Evolutionary conservation across 116 monocot genomes (phyloP).

Genomic region (Cymodocea nodosa): DNA sequence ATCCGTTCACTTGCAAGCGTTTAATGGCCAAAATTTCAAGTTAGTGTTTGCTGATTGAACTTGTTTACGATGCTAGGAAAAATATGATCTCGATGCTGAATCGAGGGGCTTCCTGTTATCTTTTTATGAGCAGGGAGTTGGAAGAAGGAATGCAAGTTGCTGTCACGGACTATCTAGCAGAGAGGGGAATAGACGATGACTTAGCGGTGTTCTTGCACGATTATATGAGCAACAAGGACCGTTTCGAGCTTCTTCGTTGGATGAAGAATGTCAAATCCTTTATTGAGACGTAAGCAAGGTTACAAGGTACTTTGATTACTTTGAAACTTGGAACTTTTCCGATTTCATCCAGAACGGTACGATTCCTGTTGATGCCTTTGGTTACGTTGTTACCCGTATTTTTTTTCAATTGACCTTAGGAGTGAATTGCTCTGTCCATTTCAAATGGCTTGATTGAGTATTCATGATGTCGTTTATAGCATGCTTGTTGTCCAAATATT

Average conservation of each 20-base stretch:
- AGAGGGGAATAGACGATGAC: conserved; percentile 64
- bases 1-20: conserved; percentile 9
- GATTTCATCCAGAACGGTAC: too few relatives aligned
- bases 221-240: conserved; percentile 59
- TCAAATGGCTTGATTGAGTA: too few relatives aligned
- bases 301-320: not conserved
- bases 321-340: too few relatives aligned
- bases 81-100: not conserved
- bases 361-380: too few relatives aligned
- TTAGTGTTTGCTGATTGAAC: conserved; percentile 7
- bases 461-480: too few relatives aligned
- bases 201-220: conserved; percentile 66
- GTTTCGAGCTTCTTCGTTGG: conserved; percentile 54
- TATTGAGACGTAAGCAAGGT: conserved; percentile 31
- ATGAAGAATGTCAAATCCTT: conserved; percentile 49
- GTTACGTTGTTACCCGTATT: too few relatives aligned
- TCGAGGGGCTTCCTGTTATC: not conserved
- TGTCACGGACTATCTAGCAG: conserved; percentile 43
- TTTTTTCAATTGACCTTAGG: too few relatives aligned
- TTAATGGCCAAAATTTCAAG: conserved; percentile 63
- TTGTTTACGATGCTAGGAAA: not conserved
- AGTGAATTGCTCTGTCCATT: too few relatives aligned
- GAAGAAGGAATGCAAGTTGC: conserved; percentile 59
- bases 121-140: conserved; percentile 36
- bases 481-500: too few relatives aligned